Conservation (phyloP, 2,329 filamentous ascomycete genomes). For the Epichloe typhina region DNA sequence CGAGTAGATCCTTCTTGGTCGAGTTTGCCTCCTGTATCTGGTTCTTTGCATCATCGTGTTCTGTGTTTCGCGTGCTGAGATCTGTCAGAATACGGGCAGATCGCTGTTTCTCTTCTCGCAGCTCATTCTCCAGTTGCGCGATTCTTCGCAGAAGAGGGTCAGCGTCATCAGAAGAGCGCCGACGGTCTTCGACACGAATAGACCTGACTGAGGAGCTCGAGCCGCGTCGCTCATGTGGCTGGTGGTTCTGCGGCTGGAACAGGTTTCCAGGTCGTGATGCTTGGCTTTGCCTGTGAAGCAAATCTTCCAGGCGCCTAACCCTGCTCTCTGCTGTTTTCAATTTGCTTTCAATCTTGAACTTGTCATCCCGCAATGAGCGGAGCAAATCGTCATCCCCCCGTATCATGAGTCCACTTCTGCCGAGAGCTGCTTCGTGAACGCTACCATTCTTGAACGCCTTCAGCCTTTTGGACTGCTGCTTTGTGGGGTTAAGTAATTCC, state of each 20-base stretch:
- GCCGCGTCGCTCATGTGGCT: conserved; percentile 35
- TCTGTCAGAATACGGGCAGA: conserved; percentile 58
- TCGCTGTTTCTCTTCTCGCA: conserved; percentile 59
- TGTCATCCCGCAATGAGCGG: conserved; percentile 69
- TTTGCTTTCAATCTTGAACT: conserved; percentile 58
- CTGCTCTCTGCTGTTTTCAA: conserved; percentile 77
- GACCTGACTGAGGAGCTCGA: conserved; percentile 36
- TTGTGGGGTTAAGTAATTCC: conserved; percentile 70
- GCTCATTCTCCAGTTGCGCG: conserved; percentile 61
- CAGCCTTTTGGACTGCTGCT: conserved; percentile 72
- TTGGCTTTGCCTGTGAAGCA: conserved; percentile 72
- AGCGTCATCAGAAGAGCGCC: conserved; percentile 31
- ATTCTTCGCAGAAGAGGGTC: conserved; percentile 36
- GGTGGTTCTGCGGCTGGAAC: conserved; percentile 36
- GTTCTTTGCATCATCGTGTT: conserved; percentile 48
- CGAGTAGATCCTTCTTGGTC: conserved; percentile 85
- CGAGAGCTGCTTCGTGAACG: conserved; percentile 77
- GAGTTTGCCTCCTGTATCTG: conserved; percentile 77
- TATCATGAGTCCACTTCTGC: conserved; percentile 73
- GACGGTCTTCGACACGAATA: conserved; percentile 29
- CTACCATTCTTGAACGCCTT: conserved; percentile 97
- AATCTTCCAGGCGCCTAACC: conserved; percentile 79
- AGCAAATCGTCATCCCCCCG: conserved; percentile 79
- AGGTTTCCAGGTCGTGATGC: conserved; percentile 41
- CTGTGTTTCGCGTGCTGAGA: conserved; percentile 41